Conservation (phyloP, 2,329 filamentous ascomycete genomes). For the Cladophialophora immunda region DNA sequence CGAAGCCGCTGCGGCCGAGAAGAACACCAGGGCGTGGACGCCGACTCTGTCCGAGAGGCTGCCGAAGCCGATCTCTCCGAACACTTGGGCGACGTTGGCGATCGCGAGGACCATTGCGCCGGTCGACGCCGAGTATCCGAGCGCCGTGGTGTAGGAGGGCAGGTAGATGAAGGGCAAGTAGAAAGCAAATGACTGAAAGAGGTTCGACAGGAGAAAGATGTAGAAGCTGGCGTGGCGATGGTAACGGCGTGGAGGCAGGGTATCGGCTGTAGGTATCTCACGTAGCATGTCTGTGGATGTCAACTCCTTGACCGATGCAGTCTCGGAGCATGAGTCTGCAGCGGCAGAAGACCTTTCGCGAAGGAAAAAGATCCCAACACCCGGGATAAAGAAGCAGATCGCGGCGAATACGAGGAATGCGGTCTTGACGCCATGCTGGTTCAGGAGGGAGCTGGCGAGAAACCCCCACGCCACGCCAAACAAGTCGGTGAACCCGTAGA, state of each 20-base stretch:
- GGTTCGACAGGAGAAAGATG: conserved; percentile 51
- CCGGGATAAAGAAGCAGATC: conserved; percentile 23
- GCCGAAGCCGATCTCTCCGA: conserved; percentile 49
- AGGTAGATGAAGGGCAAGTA: conserved; percentile 49
- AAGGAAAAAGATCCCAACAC: conserved; percentile 24
- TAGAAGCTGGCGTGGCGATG: conserved; percentile 26
- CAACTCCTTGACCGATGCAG: not conserved
- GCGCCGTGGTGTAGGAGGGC: conserved; percentile 42
- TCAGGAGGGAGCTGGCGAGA: conserved; percentile 18
- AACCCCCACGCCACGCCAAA: conserved; percentile 28
- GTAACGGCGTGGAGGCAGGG: conserved; percentile 7
- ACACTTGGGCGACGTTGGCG: conserved; percentile 47
- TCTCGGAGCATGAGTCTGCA: not conserved
- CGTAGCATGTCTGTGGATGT: not conserved
- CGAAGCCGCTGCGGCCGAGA: conserved; percentile 53
- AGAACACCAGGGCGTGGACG: conserved; percentile 52
- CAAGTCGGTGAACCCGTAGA: conserved; percentile 23
- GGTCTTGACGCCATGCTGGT: conserved; percentile 9
- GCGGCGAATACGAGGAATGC: conserved; percentile 28
- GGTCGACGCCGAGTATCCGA: conserved; percentile 28
- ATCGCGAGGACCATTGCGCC: conserved; percentile 41
- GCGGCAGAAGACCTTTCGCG: conserved; percentile 9
- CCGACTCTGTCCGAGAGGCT: conserved; percentile 53
- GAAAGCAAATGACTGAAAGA: conserved; percentile 47
- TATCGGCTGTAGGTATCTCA: not conserved